Evolutionary conservation across 2,329 filamentous ascomycete species (phyloP), one percentile per base, ranked within the genome.

Genomic region (Alternaria infectoria): DNA sequence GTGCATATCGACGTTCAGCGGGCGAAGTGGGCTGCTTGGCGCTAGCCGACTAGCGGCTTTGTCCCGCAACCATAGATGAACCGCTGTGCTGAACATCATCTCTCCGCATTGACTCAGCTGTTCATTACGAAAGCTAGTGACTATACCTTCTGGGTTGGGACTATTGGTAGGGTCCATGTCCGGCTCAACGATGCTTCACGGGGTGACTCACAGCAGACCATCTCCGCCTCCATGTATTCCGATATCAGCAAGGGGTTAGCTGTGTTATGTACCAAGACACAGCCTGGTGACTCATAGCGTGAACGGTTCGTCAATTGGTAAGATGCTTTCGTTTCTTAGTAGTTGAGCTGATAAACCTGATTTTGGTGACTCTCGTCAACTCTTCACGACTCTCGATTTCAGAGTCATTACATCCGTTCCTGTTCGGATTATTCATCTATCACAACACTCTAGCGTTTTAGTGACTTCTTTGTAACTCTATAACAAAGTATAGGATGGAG

Each of bases 1-100:
- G 57, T 72, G 69, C 56, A 71, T 72, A 75, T 73, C 67, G 68
- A 68, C 57, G 62, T 59, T 69, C 70, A 68, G 71, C 67, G 72
- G 69, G 71, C 68, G 60, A 67, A 73, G 72, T 75, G 71, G 72
- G 73, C 63, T 72, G 72, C 61, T 62, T 62, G 60, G 60, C 60
- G 62, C 68, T 71, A 71, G 63, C 65, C 70, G 63, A 30, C 64
- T 73, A 72, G 70, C 56, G 67, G 26, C 21, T 43, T 26, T 56
- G 54, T 62, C 32, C 57, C 57, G 49, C 51, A 64, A 61, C 57
- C 70, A 66, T 63, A 50, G 56, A 59, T 46, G 49, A 19, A 57
- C 58, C 58, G 43, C 30, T 32, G 43, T 43, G 28, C 52, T 50
- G 19, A 30, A 49, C 57, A 56, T 19, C 52, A 56, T 28, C 23